Percentiles rank a stretch among this genome's conserved stretches.
These are phyloP conservation scores for Marchantia paleacea DNA, from an alignment of 225 moss, liverwort and hornwort genomes.

Conservation along the genomic window DNA sequence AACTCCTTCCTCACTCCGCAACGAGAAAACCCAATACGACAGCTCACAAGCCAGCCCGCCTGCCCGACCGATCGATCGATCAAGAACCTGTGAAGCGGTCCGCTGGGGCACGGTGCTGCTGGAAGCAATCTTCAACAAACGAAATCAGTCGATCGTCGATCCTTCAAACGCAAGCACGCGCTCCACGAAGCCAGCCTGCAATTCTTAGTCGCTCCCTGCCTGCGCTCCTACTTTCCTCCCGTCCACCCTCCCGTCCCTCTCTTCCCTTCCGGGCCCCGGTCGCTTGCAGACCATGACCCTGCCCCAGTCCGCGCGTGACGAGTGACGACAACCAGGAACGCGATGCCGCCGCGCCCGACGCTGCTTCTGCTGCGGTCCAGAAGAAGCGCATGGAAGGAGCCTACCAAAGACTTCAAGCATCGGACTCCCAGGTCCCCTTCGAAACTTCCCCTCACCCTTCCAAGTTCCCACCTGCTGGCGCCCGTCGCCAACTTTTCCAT, in stretches of 20 bases:
- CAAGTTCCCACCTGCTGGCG: too few species aligned
- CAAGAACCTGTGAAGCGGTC: neutral
- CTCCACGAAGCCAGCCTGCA: neutral
- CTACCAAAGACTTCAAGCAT: too few species aligned
- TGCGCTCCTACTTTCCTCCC: neutral
- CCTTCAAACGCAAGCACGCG: neutral
- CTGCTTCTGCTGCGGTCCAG: too few species aligned
- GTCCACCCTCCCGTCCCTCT: neutral
- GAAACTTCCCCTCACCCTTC: too few species aligned
- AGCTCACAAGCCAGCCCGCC: too few species aligned
- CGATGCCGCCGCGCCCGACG: too few species aligned
- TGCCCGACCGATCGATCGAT: neutral
- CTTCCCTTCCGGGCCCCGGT: neutral
- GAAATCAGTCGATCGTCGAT: neutral
- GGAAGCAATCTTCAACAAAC: neutral
- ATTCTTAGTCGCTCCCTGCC: neutral
- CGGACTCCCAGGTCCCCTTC: too few species aligned
- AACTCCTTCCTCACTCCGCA: neutral
- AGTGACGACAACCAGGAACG: neutral
- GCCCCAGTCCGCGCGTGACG: neutral
- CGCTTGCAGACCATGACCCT: slow-evolving; percentile 3
- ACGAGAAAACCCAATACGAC: neutral
- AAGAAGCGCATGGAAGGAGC: too few species aligned
- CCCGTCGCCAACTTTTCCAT: too few species aligned
- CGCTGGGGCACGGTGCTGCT: neutral